These are phyloP conservation scores for Talaromyces sp. DNA, from an alignment of 2,329 filamentous ascomycete genomes.

Conservation along the genomic window DNA sequence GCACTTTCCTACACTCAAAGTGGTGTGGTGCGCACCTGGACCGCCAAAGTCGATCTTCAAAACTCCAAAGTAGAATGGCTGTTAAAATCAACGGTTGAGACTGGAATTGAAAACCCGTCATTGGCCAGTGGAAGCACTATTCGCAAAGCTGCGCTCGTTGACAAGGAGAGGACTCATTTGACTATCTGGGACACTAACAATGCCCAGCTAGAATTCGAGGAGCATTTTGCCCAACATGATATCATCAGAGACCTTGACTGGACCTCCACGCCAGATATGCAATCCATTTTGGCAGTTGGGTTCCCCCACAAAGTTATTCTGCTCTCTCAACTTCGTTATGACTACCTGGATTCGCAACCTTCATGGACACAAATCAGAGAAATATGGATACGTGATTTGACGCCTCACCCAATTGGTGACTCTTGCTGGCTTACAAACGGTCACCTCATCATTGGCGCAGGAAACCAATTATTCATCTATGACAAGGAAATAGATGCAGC, in stretches of 20 bases:
- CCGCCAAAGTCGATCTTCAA: conserved; percentile 69
- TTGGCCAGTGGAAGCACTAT: conserved; percentile 84
- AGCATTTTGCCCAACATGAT: conserved; percentile 72
- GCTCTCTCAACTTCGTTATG: conserved; percentile 84
- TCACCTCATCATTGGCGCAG: conserved; percentile 82
- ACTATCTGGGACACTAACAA: conserved; percentile 91
- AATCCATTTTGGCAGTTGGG: conserved; percentile 88
- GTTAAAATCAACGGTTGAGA: conserved; percentile 78
- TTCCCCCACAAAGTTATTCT: conserved; percentile 84
- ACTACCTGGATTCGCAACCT: conserved; percentile 85
- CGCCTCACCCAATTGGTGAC: conserved; percentile 88
- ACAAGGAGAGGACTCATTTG: conserved; percentile 70
- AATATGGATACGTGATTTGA: conserved; percentile 77
- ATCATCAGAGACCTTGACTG: conserved; percentile 86
- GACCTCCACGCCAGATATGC: conserved; percentile 86
- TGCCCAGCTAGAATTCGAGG: conserved; percentile 77
- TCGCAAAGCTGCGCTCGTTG: conserved; percentile 82
- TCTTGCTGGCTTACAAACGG: conserved; percentile 88
- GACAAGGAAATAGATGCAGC: conserved; percentile 72
- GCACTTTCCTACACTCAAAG: conserved; percentile 79
- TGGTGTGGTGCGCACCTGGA: conserved; percentile 82
- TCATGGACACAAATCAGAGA: conserved; percentile 86
- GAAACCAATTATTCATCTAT: conserved; percentile 87
- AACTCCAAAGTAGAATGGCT: conserved; percentile 75
- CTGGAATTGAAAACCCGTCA: conserved; percentile 70